Conservation (phyloP, 352 stramenopile genomes). For the Globisporangium spinosum region DNA sequence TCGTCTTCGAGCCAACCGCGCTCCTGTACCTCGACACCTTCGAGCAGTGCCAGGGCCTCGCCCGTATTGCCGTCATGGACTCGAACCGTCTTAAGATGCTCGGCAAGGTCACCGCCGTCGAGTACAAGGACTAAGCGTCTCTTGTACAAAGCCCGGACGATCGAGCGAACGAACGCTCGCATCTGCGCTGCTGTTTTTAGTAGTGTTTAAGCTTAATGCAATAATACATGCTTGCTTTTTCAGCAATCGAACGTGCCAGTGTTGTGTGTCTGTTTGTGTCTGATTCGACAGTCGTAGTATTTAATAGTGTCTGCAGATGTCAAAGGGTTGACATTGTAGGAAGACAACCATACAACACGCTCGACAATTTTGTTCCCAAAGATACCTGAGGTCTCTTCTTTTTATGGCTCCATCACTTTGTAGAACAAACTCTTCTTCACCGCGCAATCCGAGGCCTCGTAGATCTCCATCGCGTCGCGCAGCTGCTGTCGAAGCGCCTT, state of each 20-base stretch:
- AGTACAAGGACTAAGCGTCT: conserved; percentile 38
- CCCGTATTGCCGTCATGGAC: conserved; percentile 85
- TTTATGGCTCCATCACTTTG: neutral
- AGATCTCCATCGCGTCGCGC: conserved; percentile 39
- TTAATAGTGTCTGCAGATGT: neutral
- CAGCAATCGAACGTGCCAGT: neutral
- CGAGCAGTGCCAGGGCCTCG: conserved; percentile 64
- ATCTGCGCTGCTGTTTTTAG: conserved; percentile 78
- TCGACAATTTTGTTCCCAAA: too few relatives aligned
- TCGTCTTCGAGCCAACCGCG: conserved; percentile 66
- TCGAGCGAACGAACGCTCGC: too few relatives aligned
- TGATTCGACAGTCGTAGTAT: neutral
- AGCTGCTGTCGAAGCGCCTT: conserved; percentile 39
- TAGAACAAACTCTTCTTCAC: conserved; percentile 33
- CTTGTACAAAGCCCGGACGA: too few relatives aligned
- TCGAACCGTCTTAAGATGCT: conserved; percentile 85
- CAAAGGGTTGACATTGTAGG: too few relatives aligned
- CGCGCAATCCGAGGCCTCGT: conserved; percentile 36
- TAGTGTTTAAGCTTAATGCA: conserved; percentile 4
- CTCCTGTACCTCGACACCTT: conserved; percentile 81
- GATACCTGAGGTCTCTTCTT: too few relatives aligned
- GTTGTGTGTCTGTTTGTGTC: neutral
- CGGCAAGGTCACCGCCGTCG: conserved; percentile 58
- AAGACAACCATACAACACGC: too few relatives aligned
- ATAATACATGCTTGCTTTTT: conserved; percentile 2